A percentile compares a stretch with the other conserved stretches of the same genome.
These are phyloP conservation scores for Populus ilicifolia DNA, from an alignment of 345 rosid genomes.

Conservation along the genomic window DNA sequence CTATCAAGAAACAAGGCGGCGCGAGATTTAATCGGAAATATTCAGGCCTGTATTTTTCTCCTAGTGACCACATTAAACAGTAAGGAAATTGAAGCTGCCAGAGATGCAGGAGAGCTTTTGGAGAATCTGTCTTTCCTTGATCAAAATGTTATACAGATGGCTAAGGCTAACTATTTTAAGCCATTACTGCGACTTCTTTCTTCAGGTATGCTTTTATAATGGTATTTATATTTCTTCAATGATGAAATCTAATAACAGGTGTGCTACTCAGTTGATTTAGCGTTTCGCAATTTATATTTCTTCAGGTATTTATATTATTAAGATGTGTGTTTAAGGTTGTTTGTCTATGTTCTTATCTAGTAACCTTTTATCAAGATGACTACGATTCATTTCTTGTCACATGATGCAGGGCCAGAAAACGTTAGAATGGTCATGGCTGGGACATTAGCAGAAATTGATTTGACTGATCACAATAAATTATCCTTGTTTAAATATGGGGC, in stretches of 20 bases:
- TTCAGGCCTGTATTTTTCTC: conserved; percentile 28
- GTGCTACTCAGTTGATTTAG: neutral
- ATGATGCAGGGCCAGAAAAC: conserved; percentile 20
- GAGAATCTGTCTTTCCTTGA: conserved; percentile 22
- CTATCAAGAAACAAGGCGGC: conserved; percentile 11
- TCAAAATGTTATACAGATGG: conserved; percentile 27
- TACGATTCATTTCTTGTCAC: neutral
- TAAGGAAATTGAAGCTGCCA: conserved; percentile 20
- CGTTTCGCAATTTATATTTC: too few relatives aligned
- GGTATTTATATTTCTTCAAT: neutral
- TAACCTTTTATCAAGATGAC: neutral
- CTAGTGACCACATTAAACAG: conserved; percentile 20
- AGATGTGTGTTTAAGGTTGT: neutral
- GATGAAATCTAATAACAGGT: neutral
- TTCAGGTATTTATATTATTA: too few relatives aligned
- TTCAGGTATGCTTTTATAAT: conserved; percentile 14
- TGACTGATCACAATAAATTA: conserved; percentile 23
- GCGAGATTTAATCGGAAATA: conserved; percentile 16
- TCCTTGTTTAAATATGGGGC: conserved; percentile 27
- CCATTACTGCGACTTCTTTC: conserved; percentile 27
- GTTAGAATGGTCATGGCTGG: conserved; percentile 17
- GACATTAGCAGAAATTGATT: conserved; percentile 26
- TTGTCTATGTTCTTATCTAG: neutral
- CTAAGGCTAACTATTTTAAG: conserved; percentile 28
- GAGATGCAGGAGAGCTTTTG: conserved; percentile 22